Base-by-base conservation (phyloP, 2,329 filamentous ascomycete genomes). In the Pestalotiopsis sp. region DNA sequence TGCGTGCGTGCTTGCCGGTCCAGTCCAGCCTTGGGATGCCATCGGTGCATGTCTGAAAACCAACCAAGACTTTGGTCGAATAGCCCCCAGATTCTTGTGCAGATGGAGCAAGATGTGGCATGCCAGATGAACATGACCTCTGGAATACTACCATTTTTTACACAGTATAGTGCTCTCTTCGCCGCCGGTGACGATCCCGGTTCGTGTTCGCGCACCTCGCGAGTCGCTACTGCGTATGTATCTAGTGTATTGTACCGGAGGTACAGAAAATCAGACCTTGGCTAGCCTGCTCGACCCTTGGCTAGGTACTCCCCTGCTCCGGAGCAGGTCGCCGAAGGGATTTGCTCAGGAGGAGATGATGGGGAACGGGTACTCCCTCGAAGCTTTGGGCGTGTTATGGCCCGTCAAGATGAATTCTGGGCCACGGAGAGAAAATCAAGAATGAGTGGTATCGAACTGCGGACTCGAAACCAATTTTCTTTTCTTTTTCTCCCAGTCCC, bases 311-410 rank as follows among this genome's bases (percentile, higher is more conserved):
- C 31, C 59, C 57, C 59, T 38, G 59, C 14, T 41, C 45, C 63
- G 63, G 63, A 66, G 63, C 17, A 23, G 52, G 63, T 56, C 25
- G 63, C 63, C 63, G 63, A 66, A 66, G 63, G 52, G 63, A 56
- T 66, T 66, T 45, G 45, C n/a, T 52, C 45, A 66, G 31, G 63
- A 56, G 41, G 63, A 66, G 63, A 66, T 36, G 31, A 36, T 66
- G 41, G 62, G 17, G 62, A 66, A 62, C 63, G 63, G 63, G 63
- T 23, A 56, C n/a, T 66, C 63, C 63, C 63, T 66, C 36, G 61
- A 40, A 64, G 61, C 61, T 45, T 41, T 52, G 61, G 20, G 17
- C 38, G 12, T 38, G 38, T 11, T 49, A 52, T 62, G 59, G 59
- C 31, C 59, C 36, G 17, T 62, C 20, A 40, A 36, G 27, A 36